These are phyloP conservation scores for Bipolaris oryzae DNA, from an alignment of 2,329 filamentous ascomycete species.

Conservation along the genomic window DNA sequence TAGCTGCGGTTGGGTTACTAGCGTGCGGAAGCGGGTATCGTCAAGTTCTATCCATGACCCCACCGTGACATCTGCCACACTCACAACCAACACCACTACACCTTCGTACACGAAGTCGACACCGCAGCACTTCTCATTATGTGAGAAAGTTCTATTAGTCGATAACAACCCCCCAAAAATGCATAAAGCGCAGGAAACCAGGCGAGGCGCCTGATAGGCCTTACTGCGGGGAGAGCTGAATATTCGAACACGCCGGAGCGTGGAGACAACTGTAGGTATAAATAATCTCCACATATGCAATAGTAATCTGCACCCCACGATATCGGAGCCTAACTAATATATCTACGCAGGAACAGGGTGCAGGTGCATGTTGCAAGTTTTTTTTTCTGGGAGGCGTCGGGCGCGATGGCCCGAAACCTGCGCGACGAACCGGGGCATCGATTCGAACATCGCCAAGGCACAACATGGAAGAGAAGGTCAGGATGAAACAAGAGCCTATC, in stretches of 20 bases:
- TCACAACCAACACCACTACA: slow-evolving; percentile 16
- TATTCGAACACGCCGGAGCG: not conserved
- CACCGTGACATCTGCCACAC: slow-evolving; percentile 18
- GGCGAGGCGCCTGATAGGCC: not conserved
- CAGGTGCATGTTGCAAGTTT: slow-evolving; percentile 12
- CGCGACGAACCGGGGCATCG: slow-evolving; percentile 20
- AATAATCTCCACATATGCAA: slow-evolving; percentile 2
- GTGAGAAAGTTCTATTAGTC: not conserved
- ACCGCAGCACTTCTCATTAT: not conserved
- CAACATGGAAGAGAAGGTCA: slow-evolving; percentile 15
- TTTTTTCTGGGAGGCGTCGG: slow-evolving; percentile 14
- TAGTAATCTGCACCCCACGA: not conserved
- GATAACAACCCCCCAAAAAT: not conserved
- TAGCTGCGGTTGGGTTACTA: slow-evolving; percentile 20
- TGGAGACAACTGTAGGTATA: slow-evolving; percentile 8
- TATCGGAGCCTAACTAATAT: slow-evolving; percentile 12
- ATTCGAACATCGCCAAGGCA: slow-evolving; percentile 11
- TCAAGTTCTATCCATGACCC: slow-evolving; percentile 11
- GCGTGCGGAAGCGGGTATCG: slow-evolving; percentile 7
- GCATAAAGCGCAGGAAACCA: not conserved
- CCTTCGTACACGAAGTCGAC: not conserved
- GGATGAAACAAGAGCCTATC: slow-evolving; percentile 3
- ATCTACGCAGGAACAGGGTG: slow-evolving; percentile 8
- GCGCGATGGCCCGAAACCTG: slow-evolving; percentile 14
- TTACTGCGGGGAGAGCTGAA: slow-evolving; percentile 4